phyloP scores from a whole-genome alignment of 2,329 filamentous ascomycete species.

The Macroventuria anomochaeta region DNA sequence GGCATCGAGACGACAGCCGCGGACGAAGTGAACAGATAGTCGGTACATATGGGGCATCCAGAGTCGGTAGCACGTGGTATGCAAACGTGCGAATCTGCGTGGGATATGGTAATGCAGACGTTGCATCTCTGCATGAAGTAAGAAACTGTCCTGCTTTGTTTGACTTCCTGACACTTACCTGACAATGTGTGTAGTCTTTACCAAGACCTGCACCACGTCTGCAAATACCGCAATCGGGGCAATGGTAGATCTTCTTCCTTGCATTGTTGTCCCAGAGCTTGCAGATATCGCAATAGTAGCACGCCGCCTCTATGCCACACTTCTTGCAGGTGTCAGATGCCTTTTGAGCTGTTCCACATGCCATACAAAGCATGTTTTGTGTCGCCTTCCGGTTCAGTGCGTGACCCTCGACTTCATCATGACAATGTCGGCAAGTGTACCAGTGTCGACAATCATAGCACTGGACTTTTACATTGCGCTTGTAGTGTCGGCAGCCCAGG shows the following conservation, averaged over 20 bases:
- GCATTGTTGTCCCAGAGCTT: slow-evolving; percentile 97
- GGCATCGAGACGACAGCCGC: slow-evolving; percentile 90
- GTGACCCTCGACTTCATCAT: slow-evolving; percentile 83
- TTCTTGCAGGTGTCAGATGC: slow-evolving; percentile 78
- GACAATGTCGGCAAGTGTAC: slow-evolving; percentile 95
- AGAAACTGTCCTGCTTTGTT: slow-evolving; percentile 13
- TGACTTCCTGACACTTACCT: slow-evolving; percentile 62
- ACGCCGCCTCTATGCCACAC: slow-evolving; percentile 79
- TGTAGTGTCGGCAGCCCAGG: slow-evolving; percentile 90
- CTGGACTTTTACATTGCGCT: slow-evolving; percentile 93
- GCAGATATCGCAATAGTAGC: slow-evolving; percentile 93
- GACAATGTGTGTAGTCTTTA: slow-evolving; percentile 98
- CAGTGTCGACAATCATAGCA: slow-evolving; percentile 88
- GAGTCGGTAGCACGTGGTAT: slow-evolving; percentile 94
- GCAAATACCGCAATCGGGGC: slow-evolving; percentile 94
- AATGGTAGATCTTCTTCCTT: slow-evolving; percentile 93
- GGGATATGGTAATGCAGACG: slow-evolving; percentile 90
- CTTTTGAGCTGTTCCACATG: slow-evolving; percentile 83
- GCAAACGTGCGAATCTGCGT: slow-evolving; percentile 85
- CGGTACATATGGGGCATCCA: slow-evolving; percentile 94
- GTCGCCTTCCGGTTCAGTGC: slow-evolving; percentile 81
- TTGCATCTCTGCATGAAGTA: slow-evolving; percentile 65
- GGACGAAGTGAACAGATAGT: slow-evolving; percentile 94
- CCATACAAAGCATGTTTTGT: slow-evolving; percentile 97
- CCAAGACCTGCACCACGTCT: slow-evolving; percentile 87